A percentile compares a stretch with the other conserved stretches of the same genome.
These are phyloP conservation scores for Globisporangium yorkense DNA, from an alignment of 352 stramenopile species.

Conservation along the genomic window DNA sequence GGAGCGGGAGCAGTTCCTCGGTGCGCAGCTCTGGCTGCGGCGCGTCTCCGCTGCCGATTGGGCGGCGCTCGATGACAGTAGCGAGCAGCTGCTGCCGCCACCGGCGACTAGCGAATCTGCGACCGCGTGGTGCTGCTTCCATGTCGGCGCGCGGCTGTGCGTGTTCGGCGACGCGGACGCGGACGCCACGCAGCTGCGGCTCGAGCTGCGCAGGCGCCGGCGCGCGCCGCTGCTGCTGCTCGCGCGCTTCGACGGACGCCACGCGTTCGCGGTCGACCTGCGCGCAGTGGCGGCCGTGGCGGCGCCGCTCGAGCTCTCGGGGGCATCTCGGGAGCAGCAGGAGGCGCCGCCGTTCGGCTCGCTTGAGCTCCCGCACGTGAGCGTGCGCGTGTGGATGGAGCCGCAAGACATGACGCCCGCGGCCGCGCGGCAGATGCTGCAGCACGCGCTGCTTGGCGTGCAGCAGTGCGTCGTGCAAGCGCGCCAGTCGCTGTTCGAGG, in stretches of 20 bases:
- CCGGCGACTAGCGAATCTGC: not conserved
- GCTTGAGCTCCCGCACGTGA: slow-evolving; percentile 25
- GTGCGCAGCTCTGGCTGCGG: slow-evolving; percentile 27
- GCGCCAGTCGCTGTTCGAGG: not conserved
- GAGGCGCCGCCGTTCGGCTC: slow-evolving; percentile 22
- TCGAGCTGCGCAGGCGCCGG: slow-evolving; percentile 16
- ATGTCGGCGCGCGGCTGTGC: slow-evolving; percentile 25
- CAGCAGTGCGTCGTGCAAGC: slow-evolving; percentile 5
- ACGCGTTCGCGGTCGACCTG: slow-evolving; percentile 21
- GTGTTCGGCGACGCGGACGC: slow-evolving; percentile 22
- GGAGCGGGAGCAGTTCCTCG: slow-evolving; percentile 23
- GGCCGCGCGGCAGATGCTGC: slow-evolving; percentile 9
- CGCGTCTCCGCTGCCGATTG: not conserved
- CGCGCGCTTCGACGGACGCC: slow-evolving; percentile 21
- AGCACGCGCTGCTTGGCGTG: slow-evolving; percentile 10
- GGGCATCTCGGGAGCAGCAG: not conserved
- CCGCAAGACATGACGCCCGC: slow-evolving; percentile 3
- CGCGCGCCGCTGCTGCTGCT: slow-evolving; percentile 4
- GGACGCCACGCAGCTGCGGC: slow-evolving; percentile 27
- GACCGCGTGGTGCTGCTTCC: slow-evolving; percentile 26
- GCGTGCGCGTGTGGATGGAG: slow-evolving; percentile 34
- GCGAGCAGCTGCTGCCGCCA: slow-evolving; percentile 1
- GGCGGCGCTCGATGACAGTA: not conserved
- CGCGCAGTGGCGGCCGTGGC: slow-evolving; percentile 3
- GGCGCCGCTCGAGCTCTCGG: not conserved